phyloP scores from a whole-genome alignment of 306 rosid genomes.

The Cicer pinnatifidum region DNA sequence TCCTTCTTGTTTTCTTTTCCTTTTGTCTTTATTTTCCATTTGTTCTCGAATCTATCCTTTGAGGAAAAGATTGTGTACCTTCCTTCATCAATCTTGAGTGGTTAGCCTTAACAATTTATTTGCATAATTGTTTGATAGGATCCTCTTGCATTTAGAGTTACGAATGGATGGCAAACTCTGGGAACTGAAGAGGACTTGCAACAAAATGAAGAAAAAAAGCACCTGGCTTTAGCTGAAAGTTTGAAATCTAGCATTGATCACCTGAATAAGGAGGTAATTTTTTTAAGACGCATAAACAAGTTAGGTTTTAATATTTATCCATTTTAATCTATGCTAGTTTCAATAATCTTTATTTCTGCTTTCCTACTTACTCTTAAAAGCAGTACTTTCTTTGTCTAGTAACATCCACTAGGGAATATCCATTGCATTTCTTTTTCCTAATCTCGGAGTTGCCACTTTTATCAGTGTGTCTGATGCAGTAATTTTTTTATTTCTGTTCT shows the following conservation, averaged over 20 bases:
- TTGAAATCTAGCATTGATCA: constrained; percentile 82
- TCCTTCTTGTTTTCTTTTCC: constrained; percentile 10
- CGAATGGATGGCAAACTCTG: constrained; percentile 49
- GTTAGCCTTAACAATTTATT: constrained; percentile 41
- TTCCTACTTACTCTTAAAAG: constrained; percentile 9
- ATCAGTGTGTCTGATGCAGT: constrained; percentile 5
- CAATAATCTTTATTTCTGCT: constrained; percentile 19
- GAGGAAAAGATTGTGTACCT: background rate
- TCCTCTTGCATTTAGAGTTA: constrained; percentile 49
- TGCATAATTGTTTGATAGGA: constrained; percentile 59
- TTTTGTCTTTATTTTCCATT: constrained; percentile 38
- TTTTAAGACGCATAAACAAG: constrained; percentile 16
- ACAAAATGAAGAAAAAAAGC: constrained; percentile 59
- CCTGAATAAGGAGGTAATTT: constrained; percentile 74
- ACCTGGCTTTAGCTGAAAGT: constrained; percentile 58
- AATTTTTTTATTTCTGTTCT: constrained; percentile 40
- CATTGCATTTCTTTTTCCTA: constrained; percentile 30
- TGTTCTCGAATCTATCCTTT: constrained; percentile 24
- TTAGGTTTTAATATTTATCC: constrained; percentile 6
- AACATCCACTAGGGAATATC: constrained; percentile 20
- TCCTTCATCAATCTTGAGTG: constrained; percentile 36
- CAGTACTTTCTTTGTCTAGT: constrained; percentile 32
- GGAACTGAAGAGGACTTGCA: constrained; percentile 54
- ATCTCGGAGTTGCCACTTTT: constrained; percentile 12
- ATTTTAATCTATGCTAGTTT: constrained; percentile 38